phyloP scores from a whole-genome alignment of 129 eudicot genomes.

The Artemisia annua region DNA sequence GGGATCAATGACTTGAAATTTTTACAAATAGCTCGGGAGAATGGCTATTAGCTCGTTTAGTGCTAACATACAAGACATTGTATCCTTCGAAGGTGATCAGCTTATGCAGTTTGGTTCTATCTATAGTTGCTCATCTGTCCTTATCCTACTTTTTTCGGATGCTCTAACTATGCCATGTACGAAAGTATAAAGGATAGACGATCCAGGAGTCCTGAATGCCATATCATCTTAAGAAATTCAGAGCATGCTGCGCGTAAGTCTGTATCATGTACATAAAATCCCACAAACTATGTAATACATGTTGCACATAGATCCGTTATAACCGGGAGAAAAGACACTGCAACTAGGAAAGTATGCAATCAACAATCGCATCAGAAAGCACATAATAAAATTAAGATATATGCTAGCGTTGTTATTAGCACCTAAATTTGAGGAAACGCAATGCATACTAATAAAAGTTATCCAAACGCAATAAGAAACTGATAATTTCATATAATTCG shows the following conservation, averaged over 20 bases:
- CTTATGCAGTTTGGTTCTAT: neutral
- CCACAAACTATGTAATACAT: neutral
- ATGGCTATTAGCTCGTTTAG: neutral
- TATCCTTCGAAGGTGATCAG: neutral
- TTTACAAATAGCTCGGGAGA: neutral
- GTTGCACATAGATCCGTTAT: neutral
- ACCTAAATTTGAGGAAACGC: too few relatives aligned
- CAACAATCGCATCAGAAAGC: too few relatives aligned
- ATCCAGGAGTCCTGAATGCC: neutral
- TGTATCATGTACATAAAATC: neutral
- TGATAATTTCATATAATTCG: too few relatives aligned
- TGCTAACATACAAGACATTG: neutral
- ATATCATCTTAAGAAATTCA: neutral
- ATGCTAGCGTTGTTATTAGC: too few relatives aligned
- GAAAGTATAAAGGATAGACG: neutral
- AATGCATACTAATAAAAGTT: too few relatives aligned
- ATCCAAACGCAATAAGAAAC: too few relatives aligned
- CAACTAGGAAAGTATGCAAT: neutral
- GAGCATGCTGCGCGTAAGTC: constrained; percentile 1
- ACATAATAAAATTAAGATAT: too few relatives aligned
- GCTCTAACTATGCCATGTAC: neutral
- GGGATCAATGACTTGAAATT: neutral
- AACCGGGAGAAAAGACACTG: neutral
- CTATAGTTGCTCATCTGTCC: neutral
- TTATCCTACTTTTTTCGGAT: neutral